These are phyloP conservation scores for Chlorociboria aeruginascens DNA, from an alignment of 495 filamentous ascomycete genomes.

Conservation along the genomic window DNA sequence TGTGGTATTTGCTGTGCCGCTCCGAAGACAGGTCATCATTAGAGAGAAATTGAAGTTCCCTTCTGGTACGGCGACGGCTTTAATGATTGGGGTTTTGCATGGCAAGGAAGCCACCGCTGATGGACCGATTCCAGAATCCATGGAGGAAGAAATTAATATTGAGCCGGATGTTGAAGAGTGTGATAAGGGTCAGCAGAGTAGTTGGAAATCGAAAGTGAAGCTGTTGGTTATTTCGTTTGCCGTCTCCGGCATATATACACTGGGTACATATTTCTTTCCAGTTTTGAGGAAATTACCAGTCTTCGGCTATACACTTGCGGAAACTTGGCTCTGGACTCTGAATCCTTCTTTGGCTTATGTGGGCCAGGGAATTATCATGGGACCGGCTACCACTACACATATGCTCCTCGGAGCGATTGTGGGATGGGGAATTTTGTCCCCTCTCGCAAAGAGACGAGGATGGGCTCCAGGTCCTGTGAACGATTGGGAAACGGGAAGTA, in stretches of 20 bases:
- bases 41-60: constrained; percentile 88
- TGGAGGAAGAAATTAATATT: not conserved
- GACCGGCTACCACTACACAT: constrained; percentile 83
- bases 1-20: constrained; percentile 87
- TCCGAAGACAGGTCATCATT: constrained; percentile 79
- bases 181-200: constrained; percentile 10
- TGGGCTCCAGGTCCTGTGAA: constrained; percentile 83
- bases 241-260: constrained; percentile 49
- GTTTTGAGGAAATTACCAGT: constrained; percentile 74
- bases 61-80: constrained; percentile 84
- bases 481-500: constrained; percentile 83
- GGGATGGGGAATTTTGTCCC: constrained; percentile 87
- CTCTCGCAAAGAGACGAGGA: constrained; percentile 67
- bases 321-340: constrained; percentile 86
- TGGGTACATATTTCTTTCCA: constrained; percentile 88
- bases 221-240: constrained; percentile 40
- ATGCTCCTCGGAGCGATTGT: constrained; percentile 88
- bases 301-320: constrained; percentile 61
- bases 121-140: not conserved
- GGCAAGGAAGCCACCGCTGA: constrained; percentile 28
- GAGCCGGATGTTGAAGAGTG: constrained; percentile 12
- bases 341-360: constrained; percentile 94
- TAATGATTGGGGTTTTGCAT: constrained; percentile 84
- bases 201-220: constrained; percentile 40
- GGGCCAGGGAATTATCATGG: constrained; percentile 80